These are phyloP conservation scores for Microcos paniculata DNA, from an alignment of 345 rosid genomes.

Conservation along the genomic window DNA sequence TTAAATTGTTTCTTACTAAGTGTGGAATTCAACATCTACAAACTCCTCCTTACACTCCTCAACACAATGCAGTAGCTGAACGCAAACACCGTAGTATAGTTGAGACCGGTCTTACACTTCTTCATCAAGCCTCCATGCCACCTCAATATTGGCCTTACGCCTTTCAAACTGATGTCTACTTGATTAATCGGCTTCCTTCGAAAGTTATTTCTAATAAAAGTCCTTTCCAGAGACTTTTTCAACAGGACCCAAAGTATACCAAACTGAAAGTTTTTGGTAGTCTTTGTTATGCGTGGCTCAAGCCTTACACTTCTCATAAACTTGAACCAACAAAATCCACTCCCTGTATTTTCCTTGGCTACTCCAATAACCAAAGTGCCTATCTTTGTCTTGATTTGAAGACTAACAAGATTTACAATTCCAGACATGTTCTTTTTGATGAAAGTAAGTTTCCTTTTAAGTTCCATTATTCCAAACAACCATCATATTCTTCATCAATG, in stretches of 20 bases:
- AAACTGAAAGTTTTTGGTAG: background rate
- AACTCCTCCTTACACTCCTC: too few species aligned
- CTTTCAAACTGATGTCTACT: background rate
- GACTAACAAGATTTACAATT: background rate
- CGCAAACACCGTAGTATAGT: too few species aligned
- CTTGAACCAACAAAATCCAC: background rate
- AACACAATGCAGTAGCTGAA: too few species aligned
- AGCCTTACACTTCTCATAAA: too few species aligned
- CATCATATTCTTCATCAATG: background rate
- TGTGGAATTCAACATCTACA: too few species aligned
- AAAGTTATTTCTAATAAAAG: background rate
- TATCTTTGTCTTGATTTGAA: background rate
- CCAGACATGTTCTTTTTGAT: background rate
- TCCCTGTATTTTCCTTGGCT: background rate
- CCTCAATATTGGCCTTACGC: background rate
- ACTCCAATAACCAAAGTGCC: background rate
- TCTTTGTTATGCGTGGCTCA: background rate
- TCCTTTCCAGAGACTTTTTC: too few species aligned
- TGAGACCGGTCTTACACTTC: background rate
- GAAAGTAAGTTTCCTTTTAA: background rate
- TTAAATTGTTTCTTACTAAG: too few species aligned
- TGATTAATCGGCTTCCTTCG: background rate
- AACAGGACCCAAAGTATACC: background rate
- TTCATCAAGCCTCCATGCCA: background rate
- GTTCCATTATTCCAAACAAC: background rate